Conservation (phyloP, 768 basidiomycete species). For the Hortiboletus campestris region DNA sequence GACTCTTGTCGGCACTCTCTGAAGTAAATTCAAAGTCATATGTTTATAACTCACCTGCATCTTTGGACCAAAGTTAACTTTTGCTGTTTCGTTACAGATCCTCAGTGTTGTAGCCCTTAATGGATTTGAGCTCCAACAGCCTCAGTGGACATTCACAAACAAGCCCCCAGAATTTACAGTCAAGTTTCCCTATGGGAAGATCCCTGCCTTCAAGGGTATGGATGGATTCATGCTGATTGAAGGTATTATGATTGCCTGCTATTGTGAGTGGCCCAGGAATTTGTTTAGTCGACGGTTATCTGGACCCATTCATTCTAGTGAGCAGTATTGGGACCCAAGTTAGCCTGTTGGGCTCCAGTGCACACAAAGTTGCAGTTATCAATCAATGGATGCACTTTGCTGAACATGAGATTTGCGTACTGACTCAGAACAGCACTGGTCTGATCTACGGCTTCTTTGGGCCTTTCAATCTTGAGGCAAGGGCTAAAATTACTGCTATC, state of each 20-base stretch:
- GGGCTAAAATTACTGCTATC: background rate
- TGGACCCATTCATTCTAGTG: background rate
- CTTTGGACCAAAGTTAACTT: background rate
- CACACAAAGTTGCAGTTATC: constrained; percentile 9
- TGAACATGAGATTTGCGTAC: constrained; percentile 9
- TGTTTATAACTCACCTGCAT: background rate
- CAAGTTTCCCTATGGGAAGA: constrained; percentile 23
- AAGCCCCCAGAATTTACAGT: constrained; percentile 10
- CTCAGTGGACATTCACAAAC: constrained; percentile 12
- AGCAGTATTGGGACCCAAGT: constrained; percentile 13
- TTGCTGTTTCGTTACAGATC: constrained; percentile 1
- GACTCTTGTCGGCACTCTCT: constrained; percentile 18
- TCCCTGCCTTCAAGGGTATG: constrained; percentile 20
- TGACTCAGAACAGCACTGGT: background rate
- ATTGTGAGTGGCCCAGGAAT: constrained; percentile 9
- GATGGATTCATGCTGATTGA: constrained; percentile 21
- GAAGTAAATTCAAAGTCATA: constrained; percentile 26
- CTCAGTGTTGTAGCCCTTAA: constrained; percentile 20
- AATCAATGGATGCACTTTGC: constrained; percentile 17
- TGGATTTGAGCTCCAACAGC: constrained; percentile 11
- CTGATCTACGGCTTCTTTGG: constrained; percentile 1
- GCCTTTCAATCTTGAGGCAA: constrained; percentile 9
- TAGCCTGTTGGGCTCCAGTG: constrained; percentile 7
- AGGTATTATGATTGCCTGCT: constrained; percentile 22
- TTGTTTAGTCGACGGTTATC: background rate